A percentile compares a stretch with the other conserved stretches of the same genome.
Conservation (phyloP, 306 rosid species). For the Inga oerstediana region DNA sequence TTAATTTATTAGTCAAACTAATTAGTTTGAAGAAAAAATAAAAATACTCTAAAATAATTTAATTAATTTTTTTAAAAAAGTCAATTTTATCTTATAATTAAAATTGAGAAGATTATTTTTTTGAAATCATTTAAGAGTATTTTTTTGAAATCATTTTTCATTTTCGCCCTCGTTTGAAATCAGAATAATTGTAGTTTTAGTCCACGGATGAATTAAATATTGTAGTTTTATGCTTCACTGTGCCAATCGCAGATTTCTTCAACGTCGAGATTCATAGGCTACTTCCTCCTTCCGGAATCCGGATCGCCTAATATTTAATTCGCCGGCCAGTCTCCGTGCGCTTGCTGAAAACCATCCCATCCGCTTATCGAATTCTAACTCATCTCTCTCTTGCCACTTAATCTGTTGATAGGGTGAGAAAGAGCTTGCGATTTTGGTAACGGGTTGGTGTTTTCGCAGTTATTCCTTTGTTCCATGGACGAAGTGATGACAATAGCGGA, state of each 20-base stretch:
- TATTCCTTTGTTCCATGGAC: slow-evolving; percentile 33
- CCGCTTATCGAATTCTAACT: background rate
- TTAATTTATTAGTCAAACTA: too few relatives aligned
- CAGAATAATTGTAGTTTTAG: too few relatives aligned
- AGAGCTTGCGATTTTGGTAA: background rate
- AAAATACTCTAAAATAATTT: too few relatives aligned
- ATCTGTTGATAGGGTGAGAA: background rate
- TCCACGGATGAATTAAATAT: too few relatives aligned
- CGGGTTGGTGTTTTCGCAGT: background rate
- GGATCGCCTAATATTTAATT: background rate
- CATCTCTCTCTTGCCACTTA: background rate
- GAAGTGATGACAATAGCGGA: slow-evolving; percentile 64
- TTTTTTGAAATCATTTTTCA: too few relatives aligned
- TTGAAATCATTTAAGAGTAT: too few relatives aligned
- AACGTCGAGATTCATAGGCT: background rate
- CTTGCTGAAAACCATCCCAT: background rate
- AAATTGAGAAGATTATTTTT: too few relatives aligned
- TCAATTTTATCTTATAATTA: too few relatives aligned
- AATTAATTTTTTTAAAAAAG: too few relatives aligned
- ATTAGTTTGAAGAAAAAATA: too few relatives aligned
- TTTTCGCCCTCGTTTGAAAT: too few relatives aligned
- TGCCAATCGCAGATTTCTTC: background rate
- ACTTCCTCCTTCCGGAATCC: background rate
- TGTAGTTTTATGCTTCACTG: background rate
- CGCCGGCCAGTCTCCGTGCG: background rate